A percentile compares a stretch with the other conserved stretches of the same genome.
Evolutionary conservation across 441 rosid species (phyloP).

Genomic region (Arabidopsis hybrid): DNA sequence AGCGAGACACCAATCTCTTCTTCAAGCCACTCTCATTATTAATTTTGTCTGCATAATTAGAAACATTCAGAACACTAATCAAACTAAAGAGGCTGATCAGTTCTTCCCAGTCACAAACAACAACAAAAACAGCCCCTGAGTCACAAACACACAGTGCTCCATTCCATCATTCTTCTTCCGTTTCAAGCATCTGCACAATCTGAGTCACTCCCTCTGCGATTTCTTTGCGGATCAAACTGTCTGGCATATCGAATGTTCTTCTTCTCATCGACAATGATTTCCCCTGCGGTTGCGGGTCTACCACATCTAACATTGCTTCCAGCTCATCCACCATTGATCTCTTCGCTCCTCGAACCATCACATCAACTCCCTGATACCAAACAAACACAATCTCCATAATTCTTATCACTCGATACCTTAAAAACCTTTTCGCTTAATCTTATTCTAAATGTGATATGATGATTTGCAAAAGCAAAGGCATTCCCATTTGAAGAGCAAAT

Average conservation of each 20-base stretch:
- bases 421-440: neutral
- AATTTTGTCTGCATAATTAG: constrained; percentile 12
- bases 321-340: constrained; percentile 87
- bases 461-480: neutral
- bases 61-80: constrained; percentile 32
- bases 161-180: constrained; percentile 44
- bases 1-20: constrained; percentile 27
- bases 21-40: constrained; percentile 22
- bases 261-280: constrained; percentile 71
- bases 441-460: neutral
- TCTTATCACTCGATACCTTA: neutral
- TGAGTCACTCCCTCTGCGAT: constrained; percentile 85
- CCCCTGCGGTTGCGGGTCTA: constrained; percentile 85
- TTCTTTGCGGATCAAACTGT: constrained; percentile 65
- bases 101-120: constrained; percentile 18
- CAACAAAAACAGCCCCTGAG: constrained; percentile 39
- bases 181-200: constrained; percentile 75
- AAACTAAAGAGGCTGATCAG: constrained; percentile 21
- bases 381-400: constrained; percentile 15
- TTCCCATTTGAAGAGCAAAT: neutral
- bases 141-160: constrained; percentile 2
- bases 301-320: constrained; percentile 87
- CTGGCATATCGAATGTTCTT: constrained; percentile 91
- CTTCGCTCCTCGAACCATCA: constrained; percentile 80
- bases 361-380: constrained; percentile 72